A percentile compares a stretch with the other conserved stretches of the same genome.
Evolutionary conservation across 805 yeast species (phyloP).

Genomic region (Hermanozyma aechmeae): DNA sequence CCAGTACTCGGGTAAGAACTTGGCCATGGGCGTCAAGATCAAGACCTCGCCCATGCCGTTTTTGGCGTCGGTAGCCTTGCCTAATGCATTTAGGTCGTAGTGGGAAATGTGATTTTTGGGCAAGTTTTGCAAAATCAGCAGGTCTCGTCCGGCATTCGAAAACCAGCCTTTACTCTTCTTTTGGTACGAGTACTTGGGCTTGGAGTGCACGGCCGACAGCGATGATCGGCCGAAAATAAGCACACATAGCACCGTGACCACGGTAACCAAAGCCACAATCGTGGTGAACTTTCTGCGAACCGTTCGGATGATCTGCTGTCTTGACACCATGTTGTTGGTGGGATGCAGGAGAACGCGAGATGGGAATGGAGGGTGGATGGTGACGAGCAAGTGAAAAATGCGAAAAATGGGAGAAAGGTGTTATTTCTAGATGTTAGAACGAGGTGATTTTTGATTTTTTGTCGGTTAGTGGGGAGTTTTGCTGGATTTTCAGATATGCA

Average conservation of each 20-base stretch:
- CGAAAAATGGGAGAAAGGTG: too few species aligned
- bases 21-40: conserved; percentile 83
- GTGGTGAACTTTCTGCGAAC: conserved; percentile 54
- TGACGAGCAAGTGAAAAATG: too few species aligned
- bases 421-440: too few species aligned
- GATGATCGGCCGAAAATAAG: conserved; percentile 16
- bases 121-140: conserved; percentile 46
- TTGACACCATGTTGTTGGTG: conserved; percentile 14
- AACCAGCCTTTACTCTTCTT: conserved; percentile 39
- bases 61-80: conserved; percentile 62
- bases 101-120: conserved; percentile 73
- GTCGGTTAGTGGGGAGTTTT: too few species aligned
- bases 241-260: conserved; percentile 33
- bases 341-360: too few species aligned
- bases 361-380: too few species aligned
- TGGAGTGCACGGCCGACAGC: conserved; percentile 8
- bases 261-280: conserved; percentile 36
- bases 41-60: conserved; percentile 74
- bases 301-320: conserved; percentile 26
- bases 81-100: conserved; percentile 73
- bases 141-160: conserved; percentile 38
- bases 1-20: conserved; percentile 85
- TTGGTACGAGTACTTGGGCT: conserved; percentile 39
- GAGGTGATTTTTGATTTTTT: too few species aligned
- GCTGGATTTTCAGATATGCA: too few species aligned